These are phyloP conservation scores for Collybiopsis confluens DNA, from an alignment of 768 basidiomycete species.

Conservation along the genomic window DNA sequence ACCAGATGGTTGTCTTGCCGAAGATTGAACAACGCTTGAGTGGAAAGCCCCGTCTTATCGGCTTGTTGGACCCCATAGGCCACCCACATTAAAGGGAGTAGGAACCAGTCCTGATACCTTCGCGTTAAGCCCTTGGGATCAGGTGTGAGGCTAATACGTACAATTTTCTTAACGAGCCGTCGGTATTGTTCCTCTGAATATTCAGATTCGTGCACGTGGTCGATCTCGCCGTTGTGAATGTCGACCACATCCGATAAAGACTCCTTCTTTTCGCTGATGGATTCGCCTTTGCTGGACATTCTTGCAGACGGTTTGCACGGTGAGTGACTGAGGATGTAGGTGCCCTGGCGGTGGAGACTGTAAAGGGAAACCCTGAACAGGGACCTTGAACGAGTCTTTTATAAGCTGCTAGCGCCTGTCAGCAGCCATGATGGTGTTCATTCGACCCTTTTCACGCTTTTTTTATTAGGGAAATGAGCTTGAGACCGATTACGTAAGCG, in stretches of 20 bases:
- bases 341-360: neutral
- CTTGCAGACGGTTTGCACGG: neutral
- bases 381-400: neutral
- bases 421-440: slow-evolving; percentile 2
- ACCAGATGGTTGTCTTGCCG: slow-evolving; percentile 9
- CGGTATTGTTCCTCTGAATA: slow-evolving; percentile 7
- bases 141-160: neutral
- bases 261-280: slow-evolving; percentile 4
- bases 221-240: neutral
- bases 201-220: slow-evolving; percentile 3
- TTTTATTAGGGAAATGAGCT: no score
- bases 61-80: slow-evolving; percentile 11
- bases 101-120: slow-evolving; percentile 2
- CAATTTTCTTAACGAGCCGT: slow-evolving; percentile 6
- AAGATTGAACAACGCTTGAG: slow-evolving; percentile 8
- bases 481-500: no score
- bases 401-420: slow-evolving; percentile 1
- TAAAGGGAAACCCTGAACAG: neutral
- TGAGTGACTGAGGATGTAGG: neutral
- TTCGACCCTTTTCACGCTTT: no score
- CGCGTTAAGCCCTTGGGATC: neutral
- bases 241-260: neutral
- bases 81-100: slow-evolving; percentile 11
- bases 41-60: slow-evolving; percentile 8
- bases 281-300: slow-evolving; percentile 1